phyloP scores from a whole-genome alignment of 2,329 filamentous ascomycete species.

The Pestalotiopsis sp. region DNA sequence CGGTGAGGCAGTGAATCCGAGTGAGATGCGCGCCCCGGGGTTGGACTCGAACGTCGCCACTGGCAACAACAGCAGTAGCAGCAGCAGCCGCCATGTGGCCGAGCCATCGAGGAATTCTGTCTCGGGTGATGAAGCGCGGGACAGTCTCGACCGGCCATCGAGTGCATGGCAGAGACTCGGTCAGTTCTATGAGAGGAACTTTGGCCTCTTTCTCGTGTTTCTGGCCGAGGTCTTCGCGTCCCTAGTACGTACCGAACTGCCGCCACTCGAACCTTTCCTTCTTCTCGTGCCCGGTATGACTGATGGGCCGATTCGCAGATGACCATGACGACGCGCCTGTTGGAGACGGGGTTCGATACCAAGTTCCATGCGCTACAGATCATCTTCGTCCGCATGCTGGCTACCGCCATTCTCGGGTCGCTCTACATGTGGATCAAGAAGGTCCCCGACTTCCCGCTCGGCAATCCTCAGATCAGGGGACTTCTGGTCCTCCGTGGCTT shows the following conservation, averaged over 20 bases:
- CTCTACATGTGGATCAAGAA: conserved; percentile 43
- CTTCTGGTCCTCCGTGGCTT: conserved; percentile 67
- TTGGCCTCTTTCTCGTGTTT: conserved; percentile 43
- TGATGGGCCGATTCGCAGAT: conserved; percentile 30
- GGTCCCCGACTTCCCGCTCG: conserved; percentile 67
- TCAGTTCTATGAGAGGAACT: conserved; percentile 49
- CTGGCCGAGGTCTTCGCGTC: conserved; percentile 43
- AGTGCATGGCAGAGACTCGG: conserved; percentile 19
- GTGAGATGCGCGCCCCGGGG: not conserved
- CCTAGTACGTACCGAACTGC: conserved; percentile 30
- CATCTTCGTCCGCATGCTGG: conserved; percentile 45
- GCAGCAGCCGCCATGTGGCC: too few relatives aligned
- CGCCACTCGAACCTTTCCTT: not conserved
- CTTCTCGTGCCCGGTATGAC: not conserved
- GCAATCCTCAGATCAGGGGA: conserved; percentile 61
- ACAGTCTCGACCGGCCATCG: not conserved
- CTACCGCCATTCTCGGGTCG: conserved; percentile 37
- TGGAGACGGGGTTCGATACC: conserved; percentile 35
- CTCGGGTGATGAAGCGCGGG: not conserved
- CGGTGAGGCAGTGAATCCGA: not conserved
- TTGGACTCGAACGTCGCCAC: not conserved
- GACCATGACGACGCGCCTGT: conserved; percentile 40
- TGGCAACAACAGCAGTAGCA: too few relatives aligned
- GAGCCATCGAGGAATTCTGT: not conserved
- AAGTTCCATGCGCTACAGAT: conserved; percentile 45